Evolutionary conservation across 345 rosid genomes (phyloP), one percentile per base, ranked within the genome.

Genomic region (Lumnitzera littorea): DNA sequence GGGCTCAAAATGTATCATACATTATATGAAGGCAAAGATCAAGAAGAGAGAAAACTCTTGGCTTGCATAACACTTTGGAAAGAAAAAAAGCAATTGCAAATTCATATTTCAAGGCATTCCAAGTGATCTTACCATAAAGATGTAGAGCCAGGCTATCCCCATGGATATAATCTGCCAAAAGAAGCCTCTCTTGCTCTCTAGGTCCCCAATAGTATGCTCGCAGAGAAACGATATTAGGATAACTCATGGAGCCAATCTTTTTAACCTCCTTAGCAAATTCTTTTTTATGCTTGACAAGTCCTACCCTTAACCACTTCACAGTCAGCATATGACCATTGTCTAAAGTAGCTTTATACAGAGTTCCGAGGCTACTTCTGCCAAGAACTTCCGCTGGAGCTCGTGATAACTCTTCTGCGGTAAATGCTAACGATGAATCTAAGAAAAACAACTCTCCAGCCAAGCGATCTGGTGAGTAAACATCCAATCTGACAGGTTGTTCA

Each of bases 361-460:
- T 92, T 64, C 96, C 96, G 70, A 85, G 96, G 70, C 96, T 92
- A 83, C 98, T 88, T 78, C 98, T 82, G 31, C 98, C 96, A 47
- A 92, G 91, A 78, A 92, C 96, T 81, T 92, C 96, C 3, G 98
- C 96, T n/a, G 96, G 96, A 71, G 98, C 98, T 68, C 88, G 80
- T 62, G 96, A 89, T 72, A 92, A 70, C 67, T 92, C 96, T 76
- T 92, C 98, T 20, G 88, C 91, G 36, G 89, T 92, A 68, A 92
- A 85, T 68, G 76, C 72, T 43, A 87, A 71, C 2, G 96, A 89
- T 62, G 84, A 55, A 66, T 89, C 96, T 46, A 89, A 76, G 67
- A 87, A 89, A 78, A 79, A 85, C 53, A 92, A 76, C 65, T 92
- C 96, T 60, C 98, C 98, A 56, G 88, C 96, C 78, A 92, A 79